Conservation (phyloP, 1,284 basidiomycete genomes). For the Rhodofomes roseus region DNA sequence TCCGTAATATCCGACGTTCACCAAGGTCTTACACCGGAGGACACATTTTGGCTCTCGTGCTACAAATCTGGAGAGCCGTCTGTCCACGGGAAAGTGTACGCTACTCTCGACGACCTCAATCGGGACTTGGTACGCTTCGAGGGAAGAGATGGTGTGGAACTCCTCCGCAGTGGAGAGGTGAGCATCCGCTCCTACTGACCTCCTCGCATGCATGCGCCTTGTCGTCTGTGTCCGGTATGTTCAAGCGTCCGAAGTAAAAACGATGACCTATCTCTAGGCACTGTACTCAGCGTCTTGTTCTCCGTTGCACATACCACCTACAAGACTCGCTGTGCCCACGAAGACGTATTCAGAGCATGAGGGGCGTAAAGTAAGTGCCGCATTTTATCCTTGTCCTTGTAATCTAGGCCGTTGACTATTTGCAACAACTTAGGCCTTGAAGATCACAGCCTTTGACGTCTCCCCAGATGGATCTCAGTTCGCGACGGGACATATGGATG, state of each 20-base stretch:
- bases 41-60: conserved; percentile 71
- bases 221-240: conserved; percentile 4
- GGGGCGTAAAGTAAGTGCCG: not conserved
- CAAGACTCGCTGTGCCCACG: conserved; percentile 39
- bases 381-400: not conserved
- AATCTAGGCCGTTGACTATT: conserved; percentile 1
- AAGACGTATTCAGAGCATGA: conserved; percentile 40
- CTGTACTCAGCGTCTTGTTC: conserved; percentile 29
- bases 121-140: conserved; percentile 43
- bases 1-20: conserved; percentile 58
- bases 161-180: conserved; percentile 30
- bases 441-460: conserved; percentile 62
- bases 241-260: conserved; percentile 19
- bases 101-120: conserved; percentile 48
- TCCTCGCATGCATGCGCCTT: not conserved
- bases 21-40: conserved; percentile 49
- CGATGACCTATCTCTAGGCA: conserved; percentile 13
- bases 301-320: conserved; percentile 39
- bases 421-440: conserved; percentile 14
- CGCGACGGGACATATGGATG: conserved; percentile 58
- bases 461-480: conserved; percentile 54
- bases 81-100: conserved; percentile 56
- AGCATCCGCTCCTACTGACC: conserved; percentile 5
- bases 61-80: conserved; percentile 53
- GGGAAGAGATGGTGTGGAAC: conserved; percentile 36